A percentile compares a stretch with the other conserved stretches of the same genome.
Conservation (phyloP, 805 yeast species). For the Metschnikowia chrysomelidarum region DNA sequence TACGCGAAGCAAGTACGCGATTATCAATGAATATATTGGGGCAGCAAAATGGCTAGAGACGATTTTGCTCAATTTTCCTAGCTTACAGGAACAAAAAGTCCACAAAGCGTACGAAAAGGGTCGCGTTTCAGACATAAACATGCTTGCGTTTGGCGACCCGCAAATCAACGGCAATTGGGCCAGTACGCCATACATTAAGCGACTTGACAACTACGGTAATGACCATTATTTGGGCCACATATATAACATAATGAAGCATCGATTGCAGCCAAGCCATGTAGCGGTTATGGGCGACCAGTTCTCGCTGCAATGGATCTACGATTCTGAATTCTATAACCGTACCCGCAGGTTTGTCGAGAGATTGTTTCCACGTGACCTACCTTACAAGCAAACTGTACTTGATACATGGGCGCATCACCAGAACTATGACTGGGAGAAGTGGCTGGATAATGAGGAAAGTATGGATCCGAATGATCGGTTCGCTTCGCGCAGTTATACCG, state of each 20-base stretch:
- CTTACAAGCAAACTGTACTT: slow-evolving; percentile 48
- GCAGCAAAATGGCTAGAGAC: slow-evolving; percentile 15
- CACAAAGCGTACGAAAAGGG: slow-evolving; percentile 11
- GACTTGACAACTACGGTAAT: slow-evolving; percentile 85
- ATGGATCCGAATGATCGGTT: slow-evolving; percentile 37
- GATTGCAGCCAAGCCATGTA: slow-evolving; percentile 74
- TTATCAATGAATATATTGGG: slow-evolving; percentile 15
- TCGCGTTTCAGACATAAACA: slow-evolving; percentile 49
- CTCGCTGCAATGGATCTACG: slow-evolving; percentile 92
- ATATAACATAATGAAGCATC: slow-evolving; percentile 57
- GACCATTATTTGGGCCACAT: slow-evolving; percentile 88
- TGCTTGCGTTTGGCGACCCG: slow-evolving; percentile 92
- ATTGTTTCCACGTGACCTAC: slow-evolving; percentile 57
- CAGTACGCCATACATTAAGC: slow-evolving; percentile 63
- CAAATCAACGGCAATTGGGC: slow-evolving; percentile 91
- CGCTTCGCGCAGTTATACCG: slow-evolving; percentile 42
- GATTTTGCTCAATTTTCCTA: slow-evolving; percentile 25
- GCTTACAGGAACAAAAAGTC: slow-evolving; percentile 15
- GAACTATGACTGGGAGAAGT: slow-evolving; percentile 53
- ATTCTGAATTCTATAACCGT: slow-evolving; percentile 79
- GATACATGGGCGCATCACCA: slow-evolving; percentile 49
- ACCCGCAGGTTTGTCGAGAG: slow-evolving; percentile 73
- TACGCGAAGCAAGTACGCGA: slow-evolving; percentile 12
- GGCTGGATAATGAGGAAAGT: slow-evolving; percentile 41
- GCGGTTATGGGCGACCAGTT: slow-evolving; percentile 92